Percentiles rank a stretch among this genome's conserved stretches.
phyloP scores from a whole-genome alignment of 768 basidiomycete genomes.

The Phanerochaete sordida region DNA sequence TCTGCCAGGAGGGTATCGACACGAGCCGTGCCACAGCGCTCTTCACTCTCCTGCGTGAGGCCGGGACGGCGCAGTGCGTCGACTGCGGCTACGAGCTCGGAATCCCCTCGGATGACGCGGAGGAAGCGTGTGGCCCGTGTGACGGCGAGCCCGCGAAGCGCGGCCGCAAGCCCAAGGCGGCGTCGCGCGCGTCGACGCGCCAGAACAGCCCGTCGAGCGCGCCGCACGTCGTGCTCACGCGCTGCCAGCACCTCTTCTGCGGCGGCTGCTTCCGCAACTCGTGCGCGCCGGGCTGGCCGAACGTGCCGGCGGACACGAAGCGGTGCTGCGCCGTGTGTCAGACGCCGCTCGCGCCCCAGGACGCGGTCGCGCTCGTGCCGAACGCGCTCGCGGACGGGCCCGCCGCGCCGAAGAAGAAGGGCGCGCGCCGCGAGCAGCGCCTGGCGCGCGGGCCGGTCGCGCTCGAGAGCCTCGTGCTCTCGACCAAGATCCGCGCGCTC shows the following conservation, averaged over 20 bases:
- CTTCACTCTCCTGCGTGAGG: slow-evolving; percentile 80
- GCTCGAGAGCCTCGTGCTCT: slow-evolving; percentile 62
- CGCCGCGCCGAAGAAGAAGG: slow-evolving; percentile 64
- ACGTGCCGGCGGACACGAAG: slow-evolving; percentile 50
- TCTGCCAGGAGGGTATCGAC: slow-evolving; percentile 77
- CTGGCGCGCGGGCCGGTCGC: slow-evolving; percentile 45
- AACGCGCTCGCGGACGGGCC: slow-evolving; percentile 39
- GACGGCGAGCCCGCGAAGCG: slow-evolving; percentile 43
- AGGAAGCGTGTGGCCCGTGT: slow-evolving; percentile 39
- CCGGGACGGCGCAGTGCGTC: slow-evolving; percentile 83
- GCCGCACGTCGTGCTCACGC: slow-evolving; percentile 68
- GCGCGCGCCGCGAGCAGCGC: slow-evolving; percentile 62
- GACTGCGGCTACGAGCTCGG: slow-evolving; percentile 84
- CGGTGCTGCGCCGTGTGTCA: slow-evolving; percentile 80
- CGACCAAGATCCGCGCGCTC: slow-evolving; percentile 87
- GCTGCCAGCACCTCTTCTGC: slow-evolving; percentile 95
- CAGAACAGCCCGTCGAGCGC: slow-evolving; percentile 62
- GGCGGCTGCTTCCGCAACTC: slow-evolving; percentile 75
- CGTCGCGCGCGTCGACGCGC: slow-evolving; percentile 70
- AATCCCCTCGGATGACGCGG: slow-evolving; percentile 39
- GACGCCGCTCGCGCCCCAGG: slow-evolving; percentile 56
- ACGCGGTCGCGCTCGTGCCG: slow-evolving; percentile 80
- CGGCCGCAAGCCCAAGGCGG: slow-evolving; percentile 47
- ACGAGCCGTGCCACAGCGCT: slow-evolving; percentile 73
- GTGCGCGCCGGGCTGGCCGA: slow-evolving; percentile 82